Base-by-base conservation (phyloP, 148 eudicot species). In the Vaccinium vitisidaea region DNA sequence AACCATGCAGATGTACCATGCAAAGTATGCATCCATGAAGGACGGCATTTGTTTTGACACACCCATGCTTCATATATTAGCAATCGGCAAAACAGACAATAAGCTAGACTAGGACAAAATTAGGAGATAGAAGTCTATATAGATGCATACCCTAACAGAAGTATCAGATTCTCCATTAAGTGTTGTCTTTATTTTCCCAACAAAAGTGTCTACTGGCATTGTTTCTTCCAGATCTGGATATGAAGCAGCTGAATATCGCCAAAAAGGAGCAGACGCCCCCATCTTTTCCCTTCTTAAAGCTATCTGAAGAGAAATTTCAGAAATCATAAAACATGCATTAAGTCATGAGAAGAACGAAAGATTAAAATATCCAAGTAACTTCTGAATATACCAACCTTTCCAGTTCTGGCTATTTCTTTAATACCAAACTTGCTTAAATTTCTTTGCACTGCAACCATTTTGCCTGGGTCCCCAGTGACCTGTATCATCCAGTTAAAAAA, bases 391-490 rank as follows among this genome's bases (percentile, higher is more conserved):
- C 83, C 83, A 79, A 96, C 98, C 98, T 93, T 96, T 83, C 98
- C 98, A 54, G 98, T 96, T 92, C 98, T 91, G 54, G 92, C 98
- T 84, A 96, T 88, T 90, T 96, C 96, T 86, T 89, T 90, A 78
- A 96, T 93, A 18, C 98, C 98, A 82, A 96, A 96, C 91, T 94
- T 96, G 18, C 87, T 90, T 80, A 96, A 86, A 87, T 91, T 96
- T 90, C 93, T 93, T 85, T 89, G 87, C 78, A 94, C 93, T 79
- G 98, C 98, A 84, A 87, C 98, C 92, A 94, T 86, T 87, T 96
- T 96, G 30, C 98, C 98, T 69, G 98, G 98, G 84, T 96, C 98
- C 84, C 98, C 98, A 46, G 96, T 96, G 79, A 94, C 94, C 98
- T 96, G 79, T 58, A 81, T 30, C 74, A 86, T 84, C 75, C 82